Conservation (phyloP, 495 filamentous ascomycete genomes). For the Hypoxylon fragiforme region DNA sequence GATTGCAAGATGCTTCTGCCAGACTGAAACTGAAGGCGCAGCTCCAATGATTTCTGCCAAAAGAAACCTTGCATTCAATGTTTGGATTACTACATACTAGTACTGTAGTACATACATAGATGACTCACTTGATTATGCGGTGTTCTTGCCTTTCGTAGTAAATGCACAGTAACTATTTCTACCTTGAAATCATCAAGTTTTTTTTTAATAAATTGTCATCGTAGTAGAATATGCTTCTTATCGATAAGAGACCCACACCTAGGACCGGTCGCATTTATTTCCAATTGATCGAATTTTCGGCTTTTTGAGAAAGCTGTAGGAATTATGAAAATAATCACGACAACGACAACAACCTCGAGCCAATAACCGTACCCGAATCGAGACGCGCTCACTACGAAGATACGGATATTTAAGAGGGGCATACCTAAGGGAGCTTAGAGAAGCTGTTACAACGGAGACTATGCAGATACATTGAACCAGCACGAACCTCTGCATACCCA, state of each 20-base stretch:
- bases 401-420: not conserved
- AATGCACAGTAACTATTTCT: too few species aligned
- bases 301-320: not conserved
- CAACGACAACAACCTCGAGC: not conserved
- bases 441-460: conserved; percentile 1
- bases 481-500: not conserved
- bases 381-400: not conserved
- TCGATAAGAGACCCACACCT: not conserved
- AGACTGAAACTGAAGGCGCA: too few species aligned
- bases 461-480: conserved; percentile 5
- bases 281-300: not conserved
- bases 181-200: too few species aligned
- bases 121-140: too few species aligned
- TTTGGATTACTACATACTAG: too few species aligned
- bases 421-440: not conserved
- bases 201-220: too few species aligned
- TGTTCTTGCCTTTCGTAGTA: too few species aligned
- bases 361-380: conserved; percentile 1
- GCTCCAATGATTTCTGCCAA: too few species aligned
- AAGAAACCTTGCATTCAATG: too few species aligned
- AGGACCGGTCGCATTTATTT: not conserved
- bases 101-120: too few species aligned
- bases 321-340: not conserved
- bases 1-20: too few species aligned
- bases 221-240: too few species aligned